Conservation (phyloP, 1,284 basidiomycete genomes). For the Chondrostereum purpureum region DNA sequence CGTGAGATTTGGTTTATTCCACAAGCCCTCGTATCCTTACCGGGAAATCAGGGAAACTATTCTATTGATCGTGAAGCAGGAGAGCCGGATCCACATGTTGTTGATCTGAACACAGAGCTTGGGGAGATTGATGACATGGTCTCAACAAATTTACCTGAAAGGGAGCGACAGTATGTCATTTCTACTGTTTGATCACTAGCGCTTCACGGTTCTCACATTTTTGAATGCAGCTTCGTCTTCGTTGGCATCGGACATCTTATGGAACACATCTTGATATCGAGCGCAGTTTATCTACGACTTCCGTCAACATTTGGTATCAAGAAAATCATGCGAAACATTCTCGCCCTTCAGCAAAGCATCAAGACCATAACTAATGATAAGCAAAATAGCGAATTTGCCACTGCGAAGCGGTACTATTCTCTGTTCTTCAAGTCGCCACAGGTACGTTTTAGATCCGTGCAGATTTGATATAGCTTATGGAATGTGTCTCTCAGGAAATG, state of each 20-base stretch:
- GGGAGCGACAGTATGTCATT: slow-evolving; percentile 57
- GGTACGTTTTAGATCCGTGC: slow-evolving; percentile 33
- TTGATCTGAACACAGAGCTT: slow-evolving; percentile 83
- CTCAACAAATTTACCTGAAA: slow-evolving; percentile 51
- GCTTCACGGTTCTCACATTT: slow-evolving; percentile 9
- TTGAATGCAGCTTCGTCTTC: slow-evolving; percentile 68
- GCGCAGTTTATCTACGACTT: slow-evolving; percentile 65
- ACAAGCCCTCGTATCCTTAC: slow-evolving; percentile 5
- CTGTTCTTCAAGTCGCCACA: slow-evolving; percentile 71
- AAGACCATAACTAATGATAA: slow-evolving; percentile 67
- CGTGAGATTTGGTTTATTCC: slow-evolving; percentile 32
- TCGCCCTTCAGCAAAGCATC: slow-evolving; percentile 90
- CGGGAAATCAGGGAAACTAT: slow-evolving; percentile 67
- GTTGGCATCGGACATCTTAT: slow-evolving; percentile 83
- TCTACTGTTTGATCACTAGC: too few relatives aligned
- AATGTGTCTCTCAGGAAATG: slow-evolving; percentile 49
- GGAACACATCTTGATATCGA: slow-evolving; percentile 76
- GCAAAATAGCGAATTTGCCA: slow-evolving; percentile 65
- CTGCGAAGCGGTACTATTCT: slow-evolving; percentile 76
- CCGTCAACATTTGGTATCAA: slow-evolving; percentile 78
- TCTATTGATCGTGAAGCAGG: slow-evolving; percentile 73
- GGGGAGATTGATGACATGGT: slow-evolving; percentile 73
- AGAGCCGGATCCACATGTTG: slow-evolving; percentile 87
- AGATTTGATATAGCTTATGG: neutral
- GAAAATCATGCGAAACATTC: slow-evolving; percentile 87